Conservation (phyloP, 371 early-diverging fungal genomes). For the Conidiobolus incongruus region DNA sequence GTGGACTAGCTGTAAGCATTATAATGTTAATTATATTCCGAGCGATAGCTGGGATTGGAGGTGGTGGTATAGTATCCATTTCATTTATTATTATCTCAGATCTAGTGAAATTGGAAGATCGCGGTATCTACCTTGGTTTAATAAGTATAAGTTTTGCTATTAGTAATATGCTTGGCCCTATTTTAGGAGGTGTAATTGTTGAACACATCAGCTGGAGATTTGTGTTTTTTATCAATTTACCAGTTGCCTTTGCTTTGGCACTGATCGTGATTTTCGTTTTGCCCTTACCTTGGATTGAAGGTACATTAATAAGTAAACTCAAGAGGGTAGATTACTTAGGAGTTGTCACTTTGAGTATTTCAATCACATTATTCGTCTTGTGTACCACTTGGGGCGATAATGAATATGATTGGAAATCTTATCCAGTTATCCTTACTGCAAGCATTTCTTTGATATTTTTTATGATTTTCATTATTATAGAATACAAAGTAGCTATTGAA, state of each 20-base stretch:
- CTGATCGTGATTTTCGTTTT: slow-evolving; percentile 24
- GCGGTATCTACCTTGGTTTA: slow-evolving; percentile 26
- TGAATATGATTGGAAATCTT: slow-evolving; percentile 35
- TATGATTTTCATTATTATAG: slow-evolving; percentile 30
- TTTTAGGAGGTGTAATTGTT: slow-evolving; percentile 47
- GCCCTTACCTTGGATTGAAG: slow-evolving; percentile 17
- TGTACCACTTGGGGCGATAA: slow-evolving; percentile 9
- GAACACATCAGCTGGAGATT: slow-evolving; percentile 27
- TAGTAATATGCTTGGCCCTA: slow-evolving; percentile 46
- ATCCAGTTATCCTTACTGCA: slow-evolving; percentile 25
- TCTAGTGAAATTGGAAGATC: slow-evolving; percentile 9
- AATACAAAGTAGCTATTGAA: slow-evolving; percentile 20
- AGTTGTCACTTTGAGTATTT: neutral
- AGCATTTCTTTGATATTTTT: slow-evolving; percentile 39
- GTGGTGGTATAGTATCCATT: slow-evolving; percentile 44
- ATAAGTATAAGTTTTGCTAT: slow-evolving; percentile 26
- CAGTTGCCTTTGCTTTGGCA: slow-evolving; percentile 27
- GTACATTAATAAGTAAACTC: slow-evolving; percentile 19
- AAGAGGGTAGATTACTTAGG: slow-evolving; percentile 9
- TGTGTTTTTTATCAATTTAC: slow-evolving; percentile 62
- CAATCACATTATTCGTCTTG: slow-evolving; percentile 1
- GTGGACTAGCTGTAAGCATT: slow-evolving; percentile 26
- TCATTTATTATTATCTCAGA: slow-evolving; percentile 39
- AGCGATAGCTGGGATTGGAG: slow-evolving; percentile 57
- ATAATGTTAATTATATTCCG: slow-evolving; percentile 41